phyloP scores from a whole-genome alignment of 805 yeast species.

The Myxozyma sirexii region DNA sequence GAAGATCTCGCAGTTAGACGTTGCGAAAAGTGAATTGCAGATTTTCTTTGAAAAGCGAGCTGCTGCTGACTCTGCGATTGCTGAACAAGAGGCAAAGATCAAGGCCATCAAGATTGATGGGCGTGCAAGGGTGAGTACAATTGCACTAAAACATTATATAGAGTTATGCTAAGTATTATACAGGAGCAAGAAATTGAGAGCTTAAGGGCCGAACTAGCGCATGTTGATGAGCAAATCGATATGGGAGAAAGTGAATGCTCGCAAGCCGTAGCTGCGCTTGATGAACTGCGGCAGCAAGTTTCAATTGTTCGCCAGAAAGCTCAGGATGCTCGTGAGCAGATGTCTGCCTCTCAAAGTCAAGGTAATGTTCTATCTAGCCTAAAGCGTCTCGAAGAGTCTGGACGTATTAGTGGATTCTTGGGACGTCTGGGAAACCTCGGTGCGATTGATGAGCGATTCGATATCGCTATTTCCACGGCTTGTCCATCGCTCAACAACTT shows the following conservation, averaged over 20 bases:
- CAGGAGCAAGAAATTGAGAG: slow-evolving; percentile 50
- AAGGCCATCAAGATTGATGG: slow-evolving; percentile 53
- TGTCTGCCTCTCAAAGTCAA: slow-evolving; percentile 63
- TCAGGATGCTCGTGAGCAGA: slow-evolving; percentile 64
- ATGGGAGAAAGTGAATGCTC: slow-evolving; percentile 61
- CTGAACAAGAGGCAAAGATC: slow-evolving; percentile 50
- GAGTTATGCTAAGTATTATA: not conserved
- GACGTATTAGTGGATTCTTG: slow-evolving; percentile 75
- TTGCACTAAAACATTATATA: no score
- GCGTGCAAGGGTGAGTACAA: slow-evolving; percentile 43
- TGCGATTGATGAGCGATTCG: slow-evolving; percentile 83
- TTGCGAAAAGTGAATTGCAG: slow-evolving; percentile 67
- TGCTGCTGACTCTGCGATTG: slow-evolving; percentile 51
- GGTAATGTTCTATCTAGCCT: slow-evolving; percentile 73
- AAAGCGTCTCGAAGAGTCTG: slow-evolving; percentile 69
- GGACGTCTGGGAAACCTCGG: slow-evolving; percentile 85
- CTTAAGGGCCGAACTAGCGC: slow-evolving; percentile 54
- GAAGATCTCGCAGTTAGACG: slow-evolving; percentile 63
- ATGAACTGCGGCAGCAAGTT: slow-evolving; percentile 58
- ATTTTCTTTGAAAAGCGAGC: slow-evolving; percentile 54
- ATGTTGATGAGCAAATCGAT: slow-evolving; percentile 55
- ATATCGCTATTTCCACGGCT: slow-evolving; percentile 93
- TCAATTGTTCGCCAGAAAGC: slow-evolving; percentile 60
- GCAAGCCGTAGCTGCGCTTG: slow-evolving; percentile 53
- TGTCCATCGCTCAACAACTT: slow-evolving; percentile 88